Base-by-base conservation (phyloP, 129 eudicot genomes). In the Arctium lappa region DNA sequence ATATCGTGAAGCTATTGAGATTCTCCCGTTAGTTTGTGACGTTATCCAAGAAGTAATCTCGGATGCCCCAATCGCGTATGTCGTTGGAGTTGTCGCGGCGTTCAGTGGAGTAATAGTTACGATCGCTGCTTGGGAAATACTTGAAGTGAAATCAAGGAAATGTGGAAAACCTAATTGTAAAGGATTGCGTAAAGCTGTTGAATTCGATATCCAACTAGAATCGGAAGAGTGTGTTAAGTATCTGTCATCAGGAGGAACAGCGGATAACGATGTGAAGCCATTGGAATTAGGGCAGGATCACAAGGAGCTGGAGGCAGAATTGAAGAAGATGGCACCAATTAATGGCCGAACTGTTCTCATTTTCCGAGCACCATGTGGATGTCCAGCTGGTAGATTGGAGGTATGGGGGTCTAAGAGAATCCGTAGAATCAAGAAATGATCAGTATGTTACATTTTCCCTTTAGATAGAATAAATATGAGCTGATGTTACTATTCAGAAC, bases 271-370 rank as follows among this genome's bases (percentile, higher is more conserved):
- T 40, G 78, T 77, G 87, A 86, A 81, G 66, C 88, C 89, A 36
- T 85, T 89, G 77, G 90, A 89, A 69, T 62, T 85, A n/a, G 90
- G 90, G 79, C 80, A 85, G 56, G 93, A 87, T 87, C 88, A 86
- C 39, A 80, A 89, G 80, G 90, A 87, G 50, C 86, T 89, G 40
- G 90, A 87, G 70, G 91, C 87, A 0, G 93, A 89, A 76, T 42
- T 87, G 86, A 89, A 85, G 83, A 87, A 83, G 63, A 89, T 89
- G 93, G 91, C 93, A 12, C 93, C 93, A 8, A 82, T 83, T 27
- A 89, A 89, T 85, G 93, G 93, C 0, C 86, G 93, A n/a, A 85
- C 91, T 38, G 91, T 89, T 75, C 83, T 89, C 8, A 77, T 89
- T 60, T 89, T 89, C 77, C 88, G 91, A 72, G 90, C 90, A 12